Evolutionary conservation across 192 early-diverging fungal genomes (phyloP).

Genomic region (Linnemannia hyalina): DNA sequence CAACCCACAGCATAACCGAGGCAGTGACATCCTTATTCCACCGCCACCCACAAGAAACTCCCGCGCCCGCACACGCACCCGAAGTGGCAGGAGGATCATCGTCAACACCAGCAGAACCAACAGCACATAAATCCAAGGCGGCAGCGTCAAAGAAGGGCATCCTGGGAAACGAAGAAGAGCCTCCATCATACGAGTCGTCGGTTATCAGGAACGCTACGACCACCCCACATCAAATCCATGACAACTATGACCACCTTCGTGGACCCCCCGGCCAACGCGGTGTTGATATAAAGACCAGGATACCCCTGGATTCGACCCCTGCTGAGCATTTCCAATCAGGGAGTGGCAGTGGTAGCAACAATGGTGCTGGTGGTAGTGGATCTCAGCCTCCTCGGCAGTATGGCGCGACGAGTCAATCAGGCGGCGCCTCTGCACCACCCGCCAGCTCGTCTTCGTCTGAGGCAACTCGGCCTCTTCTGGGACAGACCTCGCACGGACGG

Average conservation of each 20-base stretch:
- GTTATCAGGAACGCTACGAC: constrained; percentile 12
- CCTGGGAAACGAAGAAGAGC: constrained; percentile 19
- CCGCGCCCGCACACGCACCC: not conserved
- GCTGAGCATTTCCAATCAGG: constrained; percentile 29
- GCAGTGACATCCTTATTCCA: not conserved
- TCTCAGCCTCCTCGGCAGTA: not conserved
- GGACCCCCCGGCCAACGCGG: constrained; percentile 51
- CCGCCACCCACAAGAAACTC: not conserved
- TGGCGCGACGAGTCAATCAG: not conserved
- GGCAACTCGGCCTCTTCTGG: not conserved
- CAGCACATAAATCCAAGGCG: not conserved
- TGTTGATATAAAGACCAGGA: constrained; percentile 46
- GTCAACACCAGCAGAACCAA: constrained; percentile 1
- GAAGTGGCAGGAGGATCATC: not conserved
- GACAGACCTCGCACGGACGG: constrained; percentile 25
- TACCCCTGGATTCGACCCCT: constrained; percentile 42
- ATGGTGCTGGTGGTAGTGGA: not conserved
- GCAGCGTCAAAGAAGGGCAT: not conserved
- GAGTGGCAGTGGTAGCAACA: constrained; percentile 11
- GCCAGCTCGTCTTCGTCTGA: not conserved
- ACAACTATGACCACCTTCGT: constrained; percentile 51
- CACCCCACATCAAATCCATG: constrained; percentile 31
- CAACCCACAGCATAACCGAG: not conserved
- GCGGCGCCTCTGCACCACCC: not conserved
- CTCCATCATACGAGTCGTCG: constrained; percentile 42